Evolutionary conservation across 192 early-diverging fungal species (phyloP).

Genomic region (Coemansia sp.): DNA sequence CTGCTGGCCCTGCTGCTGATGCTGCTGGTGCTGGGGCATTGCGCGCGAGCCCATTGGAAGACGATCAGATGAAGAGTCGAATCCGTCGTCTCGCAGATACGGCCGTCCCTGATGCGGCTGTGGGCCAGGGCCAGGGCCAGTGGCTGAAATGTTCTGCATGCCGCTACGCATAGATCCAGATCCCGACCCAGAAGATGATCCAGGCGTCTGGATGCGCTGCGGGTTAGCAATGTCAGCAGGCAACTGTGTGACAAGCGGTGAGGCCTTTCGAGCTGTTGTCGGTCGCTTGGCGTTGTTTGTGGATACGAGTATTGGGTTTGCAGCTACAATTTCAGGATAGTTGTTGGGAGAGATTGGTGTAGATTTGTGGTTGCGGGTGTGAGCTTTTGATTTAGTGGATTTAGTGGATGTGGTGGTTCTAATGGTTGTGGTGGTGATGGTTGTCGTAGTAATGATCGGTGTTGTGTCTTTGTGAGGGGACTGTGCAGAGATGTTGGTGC

Average conservation of each 20-base stretch:
- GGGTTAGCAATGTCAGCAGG: conserved; percentile 14
- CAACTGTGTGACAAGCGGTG: conserved; percentile 7
- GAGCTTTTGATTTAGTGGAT: neutral
- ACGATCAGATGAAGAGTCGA: conserved; percentile 45
- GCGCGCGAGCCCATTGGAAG: conserved; percentile 10
- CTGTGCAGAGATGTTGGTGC: conserved; percentile 1
- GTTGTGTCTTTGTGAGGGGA: neutral
- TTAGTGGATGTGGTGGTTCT: neutral
- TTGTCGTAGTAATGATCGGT: conserved; percentile 1
- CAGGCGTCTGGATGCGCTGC: conserved; percentile 12
- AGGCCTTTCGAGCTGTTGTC: conserved; percentile 21
- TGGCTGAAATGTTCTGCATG: neutral
- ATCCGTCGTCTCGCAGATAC: conserved; percentile 34
- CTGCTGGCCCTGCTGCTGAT: conserved; percentile 12
- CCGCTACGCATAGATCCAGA: conserved; percentile 6
- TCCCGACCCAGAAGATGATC: neutral
- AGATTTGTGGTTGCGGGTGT: neutral
- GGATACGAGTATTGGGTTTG: conserved; percentile 14
- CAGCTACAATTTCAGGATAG: conserved; percentile 23
- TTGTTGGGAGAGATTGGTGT: neutral
- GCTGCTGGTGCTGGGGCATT: conserved; percentile 14
- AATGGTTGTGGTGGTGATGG: neutral
- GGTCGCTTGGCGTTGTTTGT: neutral
- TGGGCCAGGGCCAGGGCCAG: conserved; percentile 13
- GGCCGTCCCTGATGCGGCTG: conserved; percentile 13